Percentiles rank a stretch among this genome's conserved stretches.
phyloP scores from a whole-genome alignment of 495 filamentous ascomycete species.

The Podospora sp. region DNA sequence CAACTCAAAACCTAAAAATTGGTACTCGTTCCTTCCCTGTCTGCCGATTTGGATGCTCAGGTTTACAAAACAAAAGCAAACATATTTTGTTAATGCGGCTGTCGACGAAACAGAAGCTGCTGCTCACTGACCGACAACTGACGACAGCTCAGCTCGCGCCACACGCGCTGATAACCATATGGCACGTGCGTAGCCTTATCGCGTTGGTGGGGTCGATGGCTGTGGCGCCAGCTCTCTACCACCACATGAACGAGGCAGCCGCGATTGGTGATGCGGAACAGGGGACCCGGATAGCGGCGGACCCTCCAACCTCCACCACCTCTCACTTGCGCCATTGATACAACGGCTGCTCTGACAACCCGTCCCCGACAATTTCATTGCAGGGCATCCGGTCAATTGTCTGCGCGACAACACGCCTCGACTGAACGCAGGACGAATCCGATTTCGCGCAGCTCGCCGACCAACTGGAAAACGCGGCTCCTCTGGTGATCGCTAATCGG shows the following conservation, averaged over 20 bases:
- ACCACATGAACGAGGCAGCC: neutral
- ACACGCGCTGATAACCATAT: neutral
- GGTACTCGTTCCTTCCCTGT: neutral
- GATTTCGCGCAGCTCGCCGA: constrained; percentile 6
- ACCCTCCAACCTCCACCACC: neutral
- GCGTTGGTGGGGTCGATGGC: neutral
- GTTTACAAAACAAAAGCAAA: neutral
- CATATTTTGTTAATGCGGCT: neutral
- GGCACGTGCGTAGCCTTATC: neutral
- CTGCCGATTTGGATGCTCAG: neutral
- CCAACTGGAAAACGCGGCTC: neutral
- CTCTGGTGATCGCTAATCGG: neutral
- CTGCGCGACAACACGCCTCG: neutral
- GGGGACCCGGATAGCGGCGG: constrained; percentile 5
- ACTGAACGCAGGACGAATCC: neutral
- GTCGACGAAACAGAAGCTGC: neutral
- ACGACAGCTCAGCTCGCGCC: constrained; percentile 11
- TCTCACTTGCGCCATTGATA: constrained; percentile 2
- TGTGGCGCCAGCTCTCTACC: constrained; percentile 17
- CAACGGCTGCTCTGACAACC: neutral
- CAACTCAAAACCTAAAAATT: neutral
- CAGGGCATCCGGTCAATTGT: constrained; percentile 7
- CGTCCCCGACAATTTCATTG: constrained; percentile 5
- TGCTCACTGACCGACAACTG: neutral
- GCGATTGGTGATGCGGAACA: constrained; percentile 15